Base-by-base conservation (phyloP, 495 filamentous ascomycete species). In the Aspergillus hancockii region DNA sequence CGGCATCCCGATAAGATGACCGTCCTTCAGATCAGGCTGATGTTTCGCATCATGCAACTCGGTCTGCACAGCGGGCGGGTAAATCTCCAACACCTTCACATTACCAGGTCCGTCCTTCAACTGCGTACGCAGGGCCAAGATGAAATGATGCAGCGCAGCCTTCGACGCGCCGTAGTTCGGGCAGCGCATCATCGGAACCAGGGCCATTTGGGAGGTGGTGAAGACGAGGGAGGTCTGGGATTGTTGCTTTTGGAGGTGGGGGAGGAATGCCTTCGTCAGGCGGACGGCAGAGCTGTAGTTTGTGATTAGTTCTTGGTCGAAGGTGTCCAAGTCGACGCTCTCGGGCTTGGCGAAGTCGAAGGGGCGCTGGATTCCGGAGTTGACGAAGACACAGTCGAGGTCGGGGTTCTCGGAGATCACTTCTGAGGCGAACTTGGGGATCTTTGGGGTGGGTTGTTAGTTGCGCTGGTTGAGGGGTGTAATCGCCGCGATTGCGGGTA, bases 51-150 rank as follows among this genome's bases (percentile, higher is more conserved):
- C 75, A 52, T 79, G 77, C 25, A 80, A 55, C 60, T 81, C 76
- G 0, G 75, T 91, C 77, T 88, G 85, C 30, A 91, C 86, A 2
- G 85, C 82, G 4, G 88, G 87, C 12, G 88, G 88, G 54, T 86
- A 77, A 18, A 90, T 75, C 74, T 91, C 88, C 22, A 90, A 61
- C 13, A 90, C 79, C 54, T 78, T 78, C 41, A 90, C 72, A 52
- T 79, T 65, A 0, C 71, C 71, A n/a, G 63, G 65, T 6, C 67
- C 68, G 30, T 62, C 63, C 49, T 74, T 67, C 0, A 91, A 65
- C 73, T 91, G 88, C 47, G 83, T 79, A 5, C 88, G 83, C 18
- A 91, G 75, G 4, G 75, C 76, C 38, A 89, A 81, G 32, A 79
- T 69, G 66, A 80, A 84, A 45, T 75, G 64, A 55, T 79, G 75